Conservation (phyloP, 2,329 filamentous ascomycete species). For the Alternaria arborescens region DNA sequence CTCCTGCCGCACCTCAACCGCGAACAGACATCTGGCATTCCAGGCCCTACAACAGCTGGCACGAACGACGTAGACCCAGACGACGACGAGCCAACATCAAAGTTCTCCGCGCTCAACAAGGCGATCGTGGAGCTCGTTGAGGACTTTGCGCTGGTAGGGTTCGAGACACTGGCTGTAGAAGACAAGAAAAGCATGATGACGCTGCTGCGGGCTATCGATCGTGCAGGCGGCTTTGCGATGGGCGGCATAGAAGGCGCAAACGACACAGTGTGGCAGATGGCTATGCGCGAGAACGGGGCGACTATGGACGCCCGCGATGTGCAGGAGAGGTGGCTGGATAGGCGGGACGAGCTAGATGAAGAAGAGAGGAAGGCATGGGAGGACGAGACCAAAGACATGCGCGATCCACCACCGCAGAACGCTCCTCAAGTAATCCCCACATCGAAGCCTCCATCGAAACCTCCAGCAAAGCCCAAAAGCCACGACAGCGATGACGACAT, state of each 20-base stretch:
- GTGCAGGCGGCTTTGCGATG: constrained; percentile 92
- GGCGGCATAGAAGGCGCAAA: constrained; percentile 90
- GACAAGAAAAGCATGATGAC: constrained; percentile 98
- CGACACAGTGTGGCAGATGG: constrained; percentile 96
- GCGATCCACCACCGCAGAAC: constrained; percentile 25
- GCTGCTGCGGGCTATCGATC: constrained; percentile 85
- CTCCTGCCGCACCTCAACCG: constrained; percentile 80
- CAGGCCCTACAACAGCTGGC: constrained; percentile 35
- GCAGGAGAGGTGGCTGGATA: constrained; percentile 94
- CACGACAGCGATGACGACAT: constrained; percentile 44
- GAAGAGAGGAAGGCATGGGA: constrained; percentile 78
- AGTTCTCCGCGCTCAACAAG: constrained; percentile 84
- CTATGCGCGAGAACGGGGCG: constrained; percentile 76
- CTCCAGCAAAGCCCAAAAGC: constrained; percentile 11
- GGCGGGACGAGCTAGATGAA: constrained; percentile 86
- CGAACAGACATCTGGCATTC: constrained; percentile 64
- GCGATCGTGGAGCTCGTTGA: constrained; percentile 88
- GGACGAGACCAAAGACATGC: constrained; percentile 69
- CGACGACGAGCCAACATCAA: constrained; percentile 56
- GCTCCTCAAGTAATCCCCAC: constrained; percentile 10
- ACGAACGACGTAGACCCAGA: constrained; percentile 58
- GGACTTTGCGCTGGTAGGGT: constrained; percentile 87
- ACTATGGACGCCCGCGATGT: constrained; percentile 86
- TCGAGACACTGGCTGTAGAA: constrained; percentile 93
- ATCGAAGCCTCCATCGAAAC: constrained; percentile 9